phyloP scores from a whole-genome alignment of 352 stramenopile species.

The Nothophytophthora sp. region DNA sequence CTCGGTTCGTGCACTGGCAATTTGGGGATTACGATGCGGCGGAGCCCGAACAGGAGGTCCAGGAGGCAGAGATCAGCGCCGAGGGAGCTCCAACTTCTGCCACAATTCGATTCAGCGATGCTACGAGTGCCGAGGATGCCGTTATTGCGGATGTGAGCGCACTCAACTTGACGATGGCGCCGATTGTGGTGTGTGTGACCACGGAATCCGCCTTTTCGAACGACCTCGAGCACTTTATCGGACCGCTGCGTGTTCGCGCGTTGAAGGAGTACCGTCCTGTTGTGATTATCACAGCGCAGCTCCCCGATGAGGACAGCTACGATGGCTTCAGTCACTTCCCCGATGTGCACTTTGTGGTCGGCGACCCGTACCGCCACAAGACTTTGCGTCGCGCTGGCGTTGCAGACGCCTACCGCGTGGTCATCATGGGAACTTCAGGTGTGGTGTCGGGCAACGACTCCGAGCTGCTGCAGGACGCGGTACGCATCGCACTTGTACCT shows the following conservation, averaged over 20 bases:
- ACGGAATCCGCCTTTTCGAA: slow-evolving; percentile 58
- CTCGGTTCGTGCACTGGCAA: slow-evolving; percentile 30
- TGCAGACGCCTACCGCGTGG: slow-evolving; percentile 61
- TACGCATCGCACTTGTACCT: slow-evolving; percentile 15
- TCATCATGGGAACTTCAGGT: slow-evolving; percentile 73
- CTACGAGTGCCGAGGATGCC: slow-evolving; percentile 30
- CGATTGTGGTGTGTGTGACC: slow-evolving; percentile 77
- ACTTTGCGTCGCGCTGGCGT: slow-evolving; percentile 68
- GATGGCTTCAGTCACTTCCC: slow-evolving; percentile 69
- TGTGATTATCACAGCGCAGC: slow-evolving; percentile 55
- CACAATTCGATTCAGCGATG: slow-evolving; percentile 14
- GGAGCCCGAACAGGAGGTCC: slow-evolving; percentile 29
- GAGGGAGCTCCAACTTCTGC: slow-evolving; percentile 16
- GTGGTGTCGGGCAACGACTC: slow-evolving; percentile 57
- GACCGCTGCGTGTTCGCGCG: slow-evolving; percentile 64
- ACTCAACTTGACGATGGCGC: slow-evolving; percentile 47
- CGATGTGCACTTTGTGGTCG: slow-evolving; percentile 74
- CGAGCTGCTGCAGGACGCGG: slow-evolving; percentile 75
- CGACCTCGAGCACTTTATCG: slow-evolving; percentile 80
- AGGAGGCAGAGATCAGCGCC: slow-evolving; percentile 11
- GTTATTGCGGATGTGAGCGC: slow-evolving; percentile 53
- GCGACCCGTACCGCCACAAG: slow-evolving; percentile 56
- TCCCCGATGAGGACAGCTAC: slow-evolving; percentile 65
- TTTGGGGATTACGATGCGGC: slow-evolving; percentile 21
- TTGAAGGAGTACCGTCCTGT: slow-evolving; percentile 74